These are phyloP conservation scores for Guadua angustifolia DNA, from an alignment of 176 grass and related monocot genomes.

Conservation along the genomic window DNA sequence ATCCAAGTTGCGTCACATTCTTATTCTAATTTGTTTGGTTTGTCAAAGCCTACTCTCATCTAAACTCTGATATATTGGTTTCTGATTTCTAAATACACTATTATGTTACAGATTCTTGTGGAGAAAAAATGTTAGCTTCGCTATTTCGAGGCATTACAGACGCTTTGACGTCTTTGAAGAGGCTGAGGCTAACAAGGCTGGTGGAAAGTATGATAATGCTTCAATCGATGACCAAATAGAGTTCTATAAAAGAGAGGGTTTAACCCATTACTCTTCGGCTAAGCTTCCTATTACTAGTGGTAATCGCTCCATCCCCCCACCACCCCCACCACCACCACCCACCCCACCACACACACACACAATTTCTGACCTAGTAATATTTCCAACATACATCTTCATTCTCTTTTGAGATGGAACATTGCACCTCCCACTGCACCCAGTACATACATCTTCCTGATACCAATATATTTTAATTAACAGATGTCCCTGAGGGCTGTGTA, in stretches of 20 bases:
- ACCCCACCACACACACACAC: too few species aligned
- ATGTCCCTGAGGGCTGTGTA: constrained; percentile 98
- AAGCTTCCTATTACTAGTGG: constrained; percentile 99
- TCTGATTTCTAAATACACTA: constrained; percentile 29
- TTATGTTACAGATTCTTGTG: constrained; percentile 85
- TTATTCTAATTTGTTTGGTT: constrained; percentile 17
- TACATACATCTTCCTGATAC: background rate
- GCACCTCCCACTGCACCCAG: background rate
- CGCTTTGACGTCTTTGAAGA: constrained; percentile 99
- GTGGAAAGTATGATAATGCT: constrained; percentile 92
- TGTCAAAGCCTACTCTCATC: background rate
- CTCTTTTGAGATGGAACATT: background rate
- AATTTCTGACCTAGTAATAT: constrained; percentile 4
- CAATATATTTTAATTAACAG: constrained; percentile 46
- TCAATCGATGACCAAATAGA: constrained; percentile 95
- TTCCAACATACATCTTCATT: background rate
- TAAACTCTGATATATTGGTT: constrained; percentile 20
- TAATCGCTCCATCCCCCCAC: constrained; percentile 36
- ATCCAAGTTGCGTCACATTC: constrained; percentile 6
- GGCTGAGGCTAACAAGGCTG: constrained; percentile 97
- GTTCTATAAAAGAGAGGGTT: constrained; percentile 94
- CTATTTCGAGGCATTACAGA: constrained; percentile 96
- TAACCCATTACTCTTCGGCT: constrained; percentile 84
- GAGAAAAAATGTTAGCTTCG: constrained; percentile 83
- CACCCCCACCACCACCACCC: too few species aligned